These are phyloP conservation scores for Huntiella decipiens DNA, from an alignment of 2,329 filamentous ascomycete genomes.

Conservation along the genomic window DNA sequence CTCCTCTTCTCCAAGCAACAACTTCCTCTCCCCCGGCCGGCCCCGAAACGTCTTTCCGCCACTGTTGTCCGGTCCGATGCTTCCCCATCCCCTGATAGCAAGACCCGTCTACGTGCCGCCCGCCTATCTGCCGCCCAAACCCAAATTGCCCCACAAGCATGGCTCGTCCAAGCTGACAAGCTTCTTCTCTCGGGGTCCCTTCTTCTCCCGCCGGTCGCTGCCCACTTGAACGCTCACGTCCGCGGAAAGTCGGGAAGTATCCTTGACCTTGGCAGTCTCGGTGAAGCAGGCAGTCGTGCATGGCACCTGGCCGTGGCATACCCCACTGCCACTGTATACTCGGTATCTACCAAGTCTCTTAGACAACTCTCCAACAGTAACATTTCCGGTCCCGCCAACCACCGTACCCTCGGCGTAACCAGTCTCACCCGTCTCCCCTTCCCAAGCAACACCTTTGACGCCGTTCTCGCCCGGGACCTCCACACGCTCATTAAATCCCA, in stretches of 20 bases:
- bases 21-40: slow-evolving; percentile 48
- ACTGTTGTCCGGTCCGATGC: slow-evolving; percentile 60
- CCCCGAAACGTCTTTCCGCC: slow-evolving; percentile 50
- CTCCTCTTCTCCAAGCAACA: slow-evolving; percentile 75
- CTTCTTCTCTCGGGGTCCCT: slow-evolving; percentile 45
- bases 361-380: slow-evolving; percentile 54
- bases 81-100: slow-evolving; percentile 42
- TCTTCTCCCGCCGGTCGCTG: slow-evolving; percentile 43
- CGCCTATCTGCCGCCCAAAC: slow-evolving; percentile 64
- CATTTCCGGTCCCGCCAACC: slow-evolving; percentile 70
- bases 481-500: slow-evolving; percentile 65
- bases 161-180: slow-evolving; percentile 43
- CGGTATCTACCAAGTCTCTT: slow-evolving; percentile 57
- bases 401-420: slow-evolving; percentile 62
- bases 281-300: slow-evolving; percentile 73
- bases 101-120: slow-evolving; percentile 40
- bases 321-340: slow-evolving; percentile 71
- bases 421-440: slow-evolving; percentile 71
- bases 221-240: slow-evolving; percentile 26
- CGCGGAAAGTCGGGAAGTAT: slow-evolving; percentile 36
- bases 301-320: slow-evolving; percentile 84
- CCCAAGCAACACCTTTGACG: slow-evolving; percentile 67
- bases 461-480: slow-evolving; percentile 75
- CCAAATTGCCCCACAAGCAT: slow-evolving; percentile 44
- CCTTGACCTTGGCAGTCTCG: slow-evolving; percentile 71